These are phyloP conservation scores for Niebla homalea DNA, from an alignment of 495 filamentous ascomycete genomes.

Conservation along the genomic window DNA sequence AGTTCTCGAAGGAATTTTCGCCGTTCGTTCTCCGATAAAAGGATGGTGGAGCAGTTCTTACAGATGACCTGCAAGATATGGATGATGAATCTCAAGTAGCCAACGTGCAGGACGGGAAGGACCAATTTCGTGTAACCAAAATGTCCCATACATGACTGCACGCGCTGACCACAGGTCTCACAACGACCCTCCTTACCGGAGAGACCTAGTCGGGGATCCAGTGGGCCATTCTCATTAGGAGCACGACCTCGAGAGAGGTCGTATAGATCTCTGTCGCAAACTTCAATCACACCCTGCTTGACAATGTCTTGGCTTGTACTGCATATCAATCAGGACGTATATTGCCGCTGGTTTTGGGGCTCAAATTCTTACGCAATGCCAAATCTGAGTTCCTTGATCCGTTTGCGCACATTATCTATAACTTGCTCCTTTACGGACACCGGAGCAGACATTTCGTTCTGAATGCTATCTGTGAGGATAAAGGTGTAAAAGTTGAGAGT, in stretches of 20 bases:
- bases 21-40: slow-evolving; percentile 64
- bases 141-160: slow-evolving; percentile 81
- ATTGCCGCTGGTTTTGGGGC: slow-evolving; percentile 5
- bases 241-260: slow-evolving; percentile 62
- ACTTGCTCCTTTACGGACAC: slow-evolving; percentile 74
- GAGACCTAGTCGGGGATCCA: slow-evolving; percentile 81
- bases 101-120: slow-evolving; percentile 85
- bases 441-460: slow-evolving; percentile 32
- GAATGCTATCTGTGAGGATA: slow-evolving; percentile 1
- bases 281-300: slow-evolving; percentile 82
- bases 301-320: slow-evolving; percentile 82
- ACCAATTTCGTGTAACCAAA: slow-evolving; percentile 86
- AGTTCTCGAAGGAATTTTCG: slow-evolving; percentile 62
- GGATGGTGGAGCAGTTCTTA: slow-evolving; percentile 68
- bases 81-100: slow-evolving; percentile 84
- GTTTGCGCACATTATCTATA: slow-evolving; percentile 71
- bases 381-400: slow-evolving; percentile 86
- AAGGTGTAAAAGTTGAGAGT: background rate
- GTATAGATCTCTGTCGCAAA: slow-evolving; percentile 81
- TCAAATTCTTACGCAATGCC: slow-evolving; percentile 58
- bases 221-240: slow-evolving; percentile 64
- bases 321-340: slow-evolving; percentile 15
- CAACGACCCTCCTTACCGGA: slow-evolving; percentile 63
- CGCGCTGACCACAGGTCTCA: slow-evolving; percentile 62
- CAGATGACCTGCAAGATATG: slow-evolving; percentile 84